phyloP scores from a whole-genome alignment of 257 asterid species.

The Penstemon newberryi region DNA sequence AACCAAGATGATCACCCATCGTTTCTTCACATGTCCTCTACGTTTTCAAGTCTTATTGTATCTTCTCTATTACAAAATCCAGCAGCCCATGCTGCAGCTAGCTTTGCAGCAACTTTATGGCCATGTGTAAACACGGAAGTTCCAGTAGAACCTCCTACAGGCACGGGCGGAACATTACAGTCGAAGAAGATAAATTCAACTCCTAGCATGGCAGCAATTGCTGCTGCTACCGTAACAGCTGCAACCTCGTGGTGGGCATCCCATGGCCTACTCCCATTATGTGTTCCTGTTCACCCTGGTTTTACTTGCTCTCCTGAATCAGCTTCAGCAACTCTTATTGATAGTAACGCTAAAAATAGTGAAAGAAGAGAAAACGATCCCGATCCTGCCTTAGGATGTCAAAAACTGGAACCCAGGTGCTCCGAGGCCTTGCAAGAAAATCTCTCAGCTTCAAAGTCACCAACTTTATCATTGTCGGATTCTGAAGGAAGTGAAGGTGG shows the following conservation, averaged over 20 bases:
- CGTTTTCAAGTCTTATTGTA: conserved; percentile 73
- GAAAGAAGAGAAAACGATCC: conserved; percentile 47
- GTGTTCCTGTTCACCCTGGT: conserved; percentile 72
- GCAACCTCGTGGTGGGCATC: conserved; percentile 99
- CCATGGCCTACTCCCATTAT: conserved; percentile 85
- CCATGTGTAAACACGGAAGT: conserved; percentile 56
- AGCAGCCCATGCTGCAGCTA: conserved; percentile 92
- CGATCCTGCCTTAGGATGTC: conserved; percentile 43
- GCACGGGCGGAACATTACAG: conserved; percentile 40
- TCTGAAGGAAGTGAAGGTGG: conserved; percentile 63
- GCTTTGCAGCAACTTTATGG: conserved; percentile 78
- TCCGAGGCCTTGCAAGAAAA: conserved; percentile 59
- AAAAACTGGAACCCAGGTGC: conserved; percentile 50
- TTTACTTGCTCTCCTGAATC: conserved; percentile 57
- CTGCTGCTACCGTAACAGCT: conserved; percentile 96
- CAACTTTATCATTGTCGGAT: conserved; percentile 53
- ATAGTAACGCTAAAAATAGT: conserved; percentile 34
- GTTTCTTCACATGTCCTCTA: conserved; percentile 57
- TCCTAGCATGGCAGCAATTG: conserved; percentile 78
- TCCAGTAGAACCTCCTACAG: conserved; percentile 40
- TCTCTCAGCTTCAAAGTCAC: conserved; percentile 47
- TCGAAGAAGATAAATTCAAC: conserved; percentile 44
- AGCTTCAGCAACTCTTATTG: conserved; percentile 37
- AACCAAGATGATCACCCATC: conserved; percentile 66
- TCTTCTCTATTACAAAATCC: conserved; percentile 85